Evolutionary conservation across 352 stramenopile genomes (phyloP), one percentile per base, ranked within the genome.

Genomic region (Phytophthora nicotianae): DNA sequence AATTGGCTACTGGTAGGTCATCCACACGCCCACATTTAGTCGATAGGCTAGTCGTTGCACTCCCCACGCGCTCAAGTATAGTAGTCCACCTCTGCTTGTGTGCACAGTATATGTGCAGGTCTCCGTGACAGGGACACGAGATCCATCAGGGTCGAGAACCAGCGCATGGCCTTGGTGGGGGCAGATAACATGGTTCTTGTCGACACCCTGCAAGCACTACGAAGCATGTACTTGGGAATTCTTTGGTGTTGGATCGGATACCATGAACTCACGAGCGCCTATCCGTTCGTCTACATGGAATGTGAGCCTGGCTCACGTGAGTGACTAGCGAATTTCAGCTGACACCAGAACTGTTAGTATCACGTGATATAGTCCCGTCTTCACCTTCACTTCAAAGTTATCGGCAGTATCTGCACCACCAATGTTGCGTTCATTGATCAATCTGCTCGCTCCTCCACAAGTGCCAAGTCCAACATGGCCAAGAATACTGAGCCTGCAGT

Each of bases 371-470:
- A 41, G 32, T 3, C 46, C 45, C 9, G 33, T 56, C 55, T 62
- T 40, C 53, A 46, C 41, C 50, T 24, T 43, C 37, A 43, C 37
- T 35, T 56, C 35, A 38, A 26, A 29, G 8, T 19, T 33, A 17
- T 43, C 16, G 4, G 14, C 20, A 9, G 26, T 6, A 32, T 48
- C 23, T 38, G 27, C 32, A 65, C 49, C 48, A 57, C 47, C 24
- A 54, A 32, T 29, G 35, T 47, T 57, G 23, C 38, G 16, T 29
- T 71, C 57, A 71, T 58, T 71, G 42, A 45, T 50, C 50, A 63
- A 67, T 58, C 62, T 55, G 2, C 62, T 7, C 9, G 13, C 24
- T 55, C 20, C 26, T 41, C 4, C 32, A 47, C 58, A 61, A 65
- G 32, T 35, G 42, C 27, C 57, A 57, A 59, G 27, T 42, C 43